Percentiles rank a stretch among this genome's conserved stretches.
Conservation (phyloP, 2,329 filamentous ascomycete species). For the Pseudogymnoascus sp. region DNA sequence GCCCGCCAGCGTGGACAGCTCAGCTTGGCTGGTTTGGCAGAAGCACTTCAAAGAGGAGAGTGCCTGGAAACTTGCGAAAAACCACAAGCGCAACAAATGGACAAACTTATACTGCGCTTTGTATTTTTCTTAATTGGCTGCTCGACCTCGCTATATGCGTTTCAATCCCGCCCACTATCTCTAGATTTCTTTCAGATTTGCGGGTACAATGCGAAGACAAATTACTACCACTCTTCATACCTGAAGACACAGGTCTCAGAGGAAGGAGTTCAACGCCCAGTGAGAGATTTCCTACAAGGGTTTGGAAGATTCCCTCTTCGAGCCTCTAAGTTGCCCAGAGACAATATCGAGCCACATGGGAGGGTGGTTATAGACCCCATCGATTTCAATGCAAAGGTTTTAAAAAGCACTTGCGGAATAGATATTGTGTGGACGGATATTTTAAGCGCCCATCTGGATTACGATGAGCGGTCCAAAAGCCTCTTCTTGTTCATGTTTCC, state of each 20-base stretch:
- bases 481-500: not conserved
- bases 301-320: not conserved
- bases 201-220: not conserved
- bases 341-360: not conserved
- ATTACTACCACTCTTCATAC: not conserved
- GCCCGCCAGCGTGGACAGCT: not conserved
- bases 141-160: not conserved
- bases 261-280: not conserved
- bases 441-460: not conserved
- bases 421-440: not conserved
- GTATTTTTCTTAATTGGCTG: not conserved
- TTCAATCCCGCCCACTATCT: not conserved
- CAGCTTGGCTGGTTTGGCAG: not conserved
- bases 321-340: not conserved
- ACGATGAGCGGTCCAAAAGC: not conserved
- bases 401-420: not conserved
- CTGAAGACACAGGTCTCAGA: not conserved
- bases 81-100: not conserved
- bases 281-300: not conserved
- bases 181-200: not conserved
- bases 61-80: not conserved
- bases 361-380: not conserved
- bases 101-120: not conserved
- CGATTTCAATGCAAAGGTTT: not conserved
- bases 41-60: not conserved